These are phyloP conservation scores for Allodekkera sacchari DNA, from an alignment of 805 yeast genomes.

Conservation along the genomic window DNA sequence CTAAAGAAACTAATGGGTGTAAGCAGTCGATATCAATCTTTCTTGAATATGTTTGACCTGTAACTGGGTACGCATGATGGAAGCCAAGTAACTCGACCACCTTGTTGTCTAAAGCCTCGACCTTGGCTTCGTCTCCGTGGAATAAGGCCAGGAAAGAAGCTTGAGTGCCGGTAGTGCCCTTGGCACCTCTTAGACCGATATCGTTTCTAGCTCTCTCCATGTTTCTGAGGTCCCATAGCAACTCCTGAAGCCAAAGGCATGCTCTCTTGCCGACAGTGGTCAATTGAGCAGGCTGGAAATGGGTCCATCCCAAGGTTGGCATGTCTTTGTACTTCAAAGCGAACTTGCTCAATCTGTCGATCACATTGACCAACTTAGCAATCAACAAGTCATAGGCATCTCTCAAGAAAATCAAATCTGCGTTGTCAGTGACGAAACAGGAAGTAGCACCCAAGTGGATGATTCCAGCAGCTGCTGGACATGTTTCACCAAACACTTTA, in stretches of 20 bases:
- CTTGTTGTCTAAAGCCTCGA: conserved; percentile 83
- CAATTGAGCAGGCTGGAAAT: conserved; percentile 98
- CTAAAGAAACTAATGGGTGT: conserved; percentile 88
- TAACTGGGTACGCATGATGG: conserved; percentile 91
- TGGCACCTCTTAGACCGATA: conserved; percentile 93
- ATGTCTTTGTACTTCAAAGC: conserved; percentile 89
- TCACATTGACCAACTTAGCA: conserved; percentile 93
- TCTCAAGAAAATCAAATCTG: conserved; percentile 91
- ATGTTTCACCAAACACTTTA: conserved; percentile 84
- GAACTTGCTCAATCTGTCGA: conserved; percentile 79
- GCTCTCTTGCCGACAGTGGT: conserved; percentile 98
- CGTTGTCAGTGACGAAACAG: conserved; percentile 96
- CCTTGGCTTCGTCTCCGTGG: conserved; percentile 96
- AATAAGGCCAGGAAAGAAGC: conserved; percentile 91
- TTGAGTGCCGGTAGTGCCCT: conserved; percentile 99
- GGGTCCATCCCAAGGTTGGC: conserved; percentile 99
- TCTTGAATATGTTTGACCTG: conserved; percentile 99
- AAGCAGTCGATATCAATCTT: conserved; percentile 93
- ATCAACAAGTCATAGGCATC: conserved; percentile 91
- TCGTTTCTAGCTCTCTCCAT: conserved; percentile 94
- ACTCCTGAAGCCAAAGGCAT: conserved; percentile 94
- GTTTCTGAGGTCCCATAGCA: conserved; percentile 96
- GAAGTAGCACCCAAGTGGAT: conserved; percentile 98
- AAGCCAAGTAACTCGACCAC: conserved; percentile 92
- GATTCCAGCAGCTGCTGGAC: conserved; percentile 96